Conservation (phyloP, 106 monocot species). For the Dactylorhiza incarnata region DNA sequence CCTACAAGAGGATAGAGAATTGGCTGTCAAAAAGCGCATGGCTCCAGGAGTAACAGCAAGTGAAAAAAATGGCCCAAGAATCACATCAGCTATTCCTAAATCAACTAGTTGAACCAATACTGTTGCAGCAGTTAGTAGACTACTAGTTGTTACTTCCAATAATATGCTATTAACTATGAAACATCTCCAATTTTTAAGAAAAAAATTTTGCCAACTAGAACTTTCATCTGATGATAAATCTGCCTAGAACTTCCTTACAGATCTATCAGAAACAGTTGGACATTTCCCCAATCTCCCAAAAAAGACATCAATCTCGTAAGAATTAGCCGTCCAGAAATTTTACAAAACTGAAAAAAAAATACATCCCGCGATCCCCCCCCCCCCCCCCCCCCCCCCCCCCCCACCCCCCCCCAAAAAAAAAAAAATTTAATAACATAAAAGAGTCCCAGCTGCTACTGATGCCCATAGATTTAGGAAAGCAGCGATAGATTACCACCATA, state of each 20-base stretch:
- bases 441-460: too few relatives aligned
- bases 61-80: background rate
- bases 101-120: background rate
- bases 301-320: background rate
- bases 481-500: too few relatives aligned
- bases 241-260: background rate
- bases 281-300: background rate
- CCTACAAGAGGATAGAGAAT: background rate
- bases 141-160: background rate
- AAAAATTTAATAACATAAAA: too few relatives aligned
- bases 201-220: background rate
- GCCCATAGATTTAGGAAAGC: too few relatives aligned
- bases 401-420: too few relatives aligned
- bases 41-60: constrained; percentile 3
- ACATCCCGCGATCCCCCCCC: too few relatives aligned
- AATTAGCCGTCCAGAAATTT: too few relatives aligned
- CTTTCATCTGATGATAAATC: background rate
- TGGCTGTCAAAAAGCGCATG: background rate
- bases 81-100: background rate
- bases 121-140: background rate
- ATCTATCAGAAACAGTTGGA: background rate
- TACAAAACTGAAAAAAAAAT: too few relatives aligned
- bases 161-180: background rate
- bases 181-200: background rate
- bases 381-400: too few relatives aligned